Evolutionary conservation across 371 early-diverging fungal species (phyloP), one percentile per base, ranked within the genome.

Genomic region (Rhizopus stolonifer): DNA sequence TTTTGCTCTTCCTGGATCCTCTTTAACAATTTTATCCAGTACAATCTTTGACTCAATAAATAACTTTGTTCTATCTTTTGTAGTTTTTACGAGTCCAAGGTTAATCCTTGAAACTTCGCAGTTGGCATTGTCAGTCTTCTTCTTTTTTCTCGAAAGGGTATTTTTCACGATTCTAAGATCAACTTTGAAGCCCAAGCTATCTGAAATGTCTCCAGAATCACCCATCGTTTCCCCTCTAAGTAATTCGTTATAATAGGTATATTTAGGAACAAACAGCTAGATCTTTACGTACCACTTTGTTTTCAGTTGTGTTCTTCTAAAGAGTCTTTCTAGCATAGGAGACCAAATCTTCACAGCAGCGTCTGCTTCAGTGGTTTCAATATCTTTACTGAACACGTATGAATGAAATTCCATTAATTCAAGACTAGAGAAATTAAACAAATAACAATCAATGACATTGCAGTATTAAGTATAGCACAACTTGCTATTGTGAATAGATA

Each of bases 251-350:
- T 29, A 46, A 19, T 18, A 29, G 47, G 17, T 29, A 9, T 0
- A 15, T 7, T 31, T 32, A 15, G 9, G 11, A 11, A 14, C 22
- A 44, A 21, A 23, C n/a, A 36, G 36, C 10, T 5, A 14, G 0
- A 44, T 44, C 8, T 4, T 44, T 23, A 44, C 44, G 21, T 43
- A 52, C 52, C 52, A 52, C 21, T 52, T 52, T 14, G 17, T 31
- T 4, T 43, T 25, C 0, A 52, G 32, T 0, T 53, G 14, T 3
- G 54, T 45, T 31, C 33, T 15, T 24, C 53, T 38, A 15, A 50
- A 50, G 7, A 50, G 15, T 15, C 24, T 50, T 15, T 39, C 40
- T 4, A 50, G 17, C 3, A 50, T 38, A 11, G 51, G 40, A 17
- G 18, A 1, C 51, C 51, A 50, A 1, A 50, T 36, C 25, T 50